Conservation (phyloP, 768 basidiomycete species). For the Pulveroboletus sp. region DNA sequence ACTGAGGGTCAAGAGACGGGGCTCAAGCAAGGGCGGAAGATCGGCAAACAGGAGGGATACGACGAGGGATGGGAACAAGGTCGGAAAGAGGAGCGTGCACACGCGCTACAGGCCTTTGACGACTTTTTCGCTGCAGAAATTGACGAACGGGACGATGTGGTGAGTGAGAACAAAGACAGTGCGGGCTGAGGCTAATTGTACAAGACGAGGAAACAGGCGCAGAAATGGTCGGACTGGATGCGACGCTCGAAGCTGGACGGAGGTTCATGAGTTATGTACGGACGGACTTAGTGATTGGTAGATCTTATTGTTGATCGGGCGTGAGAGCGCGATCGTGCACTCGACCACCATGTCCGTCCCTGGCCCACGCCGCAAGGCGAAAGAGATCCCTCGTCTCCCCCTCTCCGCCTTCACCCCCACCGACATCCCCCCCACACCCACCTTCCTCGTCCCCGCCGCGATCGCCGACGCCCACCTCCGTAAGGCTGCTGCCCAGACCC, state of each 20-base stretch:
- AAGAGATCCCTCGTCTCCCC: conserved; percentile 67
- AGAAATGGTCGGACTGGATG: conserved; percentile 31
- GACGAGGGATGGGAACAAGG: conserved; percentile 37
- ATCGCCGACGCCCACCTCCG: conserved; percentile 70
- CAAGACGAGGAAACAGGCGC: conserved; percentile 23
- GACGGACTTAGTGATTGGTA: no score
- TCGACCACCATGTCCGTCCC: conserved; percentile 17
- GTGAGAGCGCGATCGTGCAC: conserved; percentile 5
- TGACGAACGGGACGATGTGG: conserved; percentile 24
- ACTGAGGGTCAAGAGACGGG: conserved; percentile 36
- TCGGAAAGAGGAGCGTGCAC: conserved; percentile 47
- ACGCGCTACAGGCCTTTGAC: conserved; percentile 57
- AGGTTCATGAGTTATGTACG: no score
- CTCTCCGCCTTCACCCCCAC: conserved; percentile 73
- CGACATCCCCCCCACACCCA: conserved; percentile 65
- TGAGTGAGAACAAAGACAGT: conserved; percentile 14
- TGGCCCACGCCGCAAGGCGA: conserved; percentile 57
- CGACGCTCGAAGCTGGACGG: conserved; percentile 15
- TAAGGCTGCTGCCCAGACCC: no score
- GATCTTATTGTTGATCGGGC: background rate
- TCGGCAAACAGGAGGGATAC: conserved; percentile 29
- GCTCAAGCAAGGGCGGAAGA: conserved; percentile 30
- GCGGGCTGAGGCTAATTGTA: conserved; percentile 8
- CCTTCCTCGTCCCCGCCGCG: conserved; percentile 54
- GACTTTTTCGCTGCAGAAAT: conserved; percentile 47